phyloP scores from a whole-genome alignment of 176 grass and related monocot genomes.

The Dactylis glomerata region DNA sequence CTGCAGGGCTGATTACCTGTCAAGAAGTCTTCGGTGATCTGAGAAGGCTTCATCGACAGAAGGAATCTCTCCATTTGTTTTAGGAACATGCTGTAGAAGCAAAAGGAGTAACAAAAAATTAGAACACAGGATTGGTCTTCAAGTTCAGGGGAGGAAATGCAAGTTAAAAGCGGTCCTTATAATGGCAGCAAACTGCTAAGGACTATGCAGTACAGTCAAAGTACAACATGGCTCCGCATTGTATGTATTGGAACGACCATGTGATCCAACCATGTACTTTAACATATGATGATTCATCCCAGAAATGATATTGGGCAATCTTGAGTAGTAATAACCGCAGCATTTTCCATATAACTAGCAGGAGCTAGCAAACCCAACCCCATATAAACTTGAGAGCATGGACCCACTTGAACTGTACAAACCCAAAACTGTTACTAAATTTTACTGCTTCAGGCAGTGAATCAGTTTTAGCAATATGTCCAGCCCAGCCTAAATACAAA shows the following conservation, averaged over 20 bases:
- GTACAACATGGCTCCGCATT: not conserved
- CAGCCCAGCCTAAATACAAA: not conserved
- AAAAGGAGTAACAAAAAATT: not conserved
- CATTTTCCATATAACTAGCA: too few species aligned
- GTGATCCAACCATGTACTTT: too few species aligned
- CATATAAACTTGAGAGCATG: not conserved
- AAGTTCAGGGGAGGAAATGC: not conserved
- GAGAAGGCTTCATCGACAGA: constrained; percentile 81
- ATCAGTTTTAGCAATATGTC: not conserved
- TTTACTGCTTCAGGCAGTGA: not conserved
- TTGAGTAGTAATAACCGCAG: too few species aligned
- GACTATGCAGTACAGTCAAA: not conserved
- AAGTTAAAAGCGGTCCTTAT: not conserved
- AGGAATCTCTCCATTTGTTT: constrained; percentile 81
- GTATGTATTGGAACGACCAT: too few species aligned
- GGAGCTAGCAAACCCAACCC: not conserved
- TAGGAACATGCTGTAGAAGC: constrained; percentile 77
- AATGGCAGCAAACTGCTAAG: not conserved
- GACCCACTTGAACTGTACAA: not conserved
- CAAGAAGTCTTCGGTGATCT: constrained; percentile 86
- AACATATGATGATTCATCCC: too few species aligned
- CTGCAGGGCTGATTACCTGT: constrained; percentile 44
- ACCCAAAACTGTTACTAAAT: not conserved
- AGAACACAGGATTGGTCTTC: not conserved
- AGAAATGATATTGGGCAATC: too few species aligned